Conservation (phyloP, 139 green algal species). For the Auxenochlorella pyrenoidosa region DNA sequence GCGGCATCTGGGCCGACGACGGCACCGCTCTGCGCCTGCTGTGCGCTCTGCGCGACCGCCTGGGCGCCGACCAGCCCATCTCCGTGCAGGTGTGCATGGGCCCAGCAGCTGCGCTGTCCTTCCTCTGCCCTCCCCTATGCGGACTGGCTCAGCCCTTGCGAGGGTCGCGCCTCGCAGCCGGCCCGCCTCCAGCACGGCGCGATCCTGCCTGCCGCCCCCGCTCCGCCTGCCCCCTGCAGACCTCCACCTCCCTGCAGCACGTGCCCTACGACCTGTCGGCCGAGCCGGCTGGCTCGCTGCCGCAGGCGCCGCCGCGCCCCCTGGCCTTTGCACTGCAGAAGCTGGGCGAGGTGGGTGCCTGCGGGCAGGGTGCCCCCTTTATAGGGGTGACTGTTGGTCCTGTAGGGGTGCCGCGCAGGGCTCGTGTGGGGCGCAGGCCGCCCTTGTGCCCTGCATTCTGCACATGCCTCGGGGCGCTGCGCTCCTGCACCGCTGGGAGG, state of each 20-base stretch:
- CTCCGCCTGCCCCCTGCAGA: slow-evolving; percentile 48
- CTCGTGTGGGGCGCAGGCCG: no score
- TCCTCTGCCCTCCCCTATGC: not conserved
- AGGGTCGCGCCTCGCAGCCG: no score
- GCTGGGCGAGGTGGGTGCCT: slow-evolving; percentile 61
- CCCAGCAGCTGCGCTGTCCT: not conserved
- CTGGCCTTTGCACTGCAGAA: slow-evolving; percentile 90
- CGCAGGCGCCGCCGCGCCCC: slow-evolving; percentile 28
- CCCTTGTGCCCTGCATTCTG: no score
- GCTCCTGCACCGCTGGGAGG: no score
- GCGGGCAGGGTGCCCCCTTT: no score
- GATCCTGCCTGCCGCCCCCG: not conserved
- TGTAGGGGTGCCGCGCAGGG: no score
- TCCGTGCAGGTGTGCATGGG: slow-evolving; percentile 17
- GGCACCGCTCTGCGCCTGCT: slow-evolving; percentile 41
- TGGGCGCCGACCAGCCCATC: slow-evolving; percentile 40
- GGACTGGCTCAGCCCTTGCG: no score
- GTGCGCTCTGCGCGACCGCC: slow-evolving; percentile 49
- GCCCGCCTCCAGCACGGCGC: no score
- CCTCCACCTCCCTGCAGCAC: slow-evolving; percentile 83
- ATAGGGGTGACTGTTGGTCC: no score
- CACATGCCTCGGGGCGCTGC: no score
- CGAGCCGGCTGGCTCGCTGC: slow-evolving; percentile 56
- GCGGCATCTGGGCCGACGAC: slow-evolving; percentile 82
- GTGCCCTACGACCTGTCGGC: slow-evolving; percentile 71